Conservation (phyloP, 2,329 filamentous ascomycete species). For the Neocatenulostroma microsporum region DNA sequence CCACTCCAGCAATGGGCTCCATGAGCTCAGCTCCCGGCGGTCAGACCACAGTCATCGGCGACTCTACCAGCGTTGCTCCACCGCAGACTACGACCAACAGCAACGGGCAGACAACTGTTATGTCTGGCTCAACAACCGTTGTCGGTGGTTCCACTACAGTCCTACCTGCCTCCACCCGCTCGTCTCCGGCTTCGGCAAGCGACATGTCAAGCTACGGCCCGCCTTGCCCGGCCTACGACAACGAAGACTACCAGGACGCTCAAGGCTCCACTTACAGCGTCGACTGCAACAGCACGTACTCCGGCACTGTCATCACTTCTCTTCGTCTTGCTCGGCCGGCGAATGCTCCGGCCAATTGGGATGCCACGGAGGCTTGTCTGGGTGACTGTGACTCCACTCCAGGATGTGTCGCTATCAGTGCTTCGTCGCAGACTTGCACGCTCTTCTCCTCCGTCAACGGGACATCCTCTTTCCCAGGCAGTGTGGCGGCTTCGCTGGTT, state of each 20-base stretch:
- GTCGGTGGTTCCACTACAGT: no score
- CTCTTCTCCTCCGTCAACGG: conserved; percentile 1
- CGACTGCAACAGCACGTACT: conserved; percentile 8
- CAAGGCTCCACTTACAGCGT: conserved; percentile 10
- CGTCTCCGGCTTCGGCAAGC: no score
- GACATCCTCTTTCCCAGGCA: neutral
- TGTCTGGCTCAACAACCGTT: no score
- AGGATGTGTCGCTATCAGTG: conserved; percentile 1
- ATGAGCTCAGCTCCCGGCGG: no score
- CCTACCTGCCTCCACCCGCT: no score
- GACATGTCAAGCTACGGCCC: neutral
- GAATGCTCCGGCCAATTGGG: no score
- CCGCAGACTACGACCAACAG: no score
- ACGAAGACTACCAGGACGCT: conserved; percentile 11
- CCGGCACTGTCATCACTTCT: conserved; percentile 8
- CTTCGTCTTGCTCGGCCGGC: conserved; percentile 1
- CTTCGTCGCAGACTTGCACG: neutral
- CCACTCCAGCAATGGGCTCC: no score
- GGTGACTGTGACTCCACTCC: neutral
- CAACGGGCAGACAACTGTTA: no score
- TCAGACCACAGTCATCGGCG: no score
- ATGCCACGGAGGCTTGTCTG: conserved; percentile 3
- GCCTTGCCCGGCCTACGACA: conserved; percentile 12
- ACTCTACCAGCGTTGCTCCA: no score
- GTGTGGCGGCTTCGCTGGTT: no score